Conservation (phyloP, 179 eudicot genomes). For the Camellia oleifera region DNA sequence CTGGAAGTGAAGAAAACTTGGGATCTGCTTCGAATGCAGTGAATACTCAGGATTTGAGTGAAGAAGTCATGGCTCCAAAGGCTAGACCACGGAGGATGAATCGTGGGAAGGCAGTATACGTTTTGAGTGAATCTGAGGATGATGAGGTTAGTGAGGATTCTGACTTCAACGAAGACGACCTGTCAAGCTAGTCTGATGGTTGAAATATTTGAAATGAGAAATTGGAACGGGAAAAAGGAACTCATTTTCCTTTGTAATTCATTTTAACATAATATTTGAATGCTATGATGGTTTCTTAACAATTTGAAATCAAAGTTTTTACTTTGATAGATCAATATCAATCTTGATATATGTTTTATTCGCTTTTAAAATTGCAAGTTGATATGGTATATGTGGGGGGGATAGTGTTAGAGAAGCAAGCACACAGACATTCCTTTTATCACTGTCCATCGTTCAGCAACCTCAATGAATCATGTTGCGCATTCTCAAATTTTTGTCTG, state of each 20-base stretch:
- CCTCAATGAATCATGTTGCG: too few species aligned
- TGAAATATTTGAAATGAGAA: neutral
- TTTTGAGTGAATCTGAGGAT: conserved; percentile 63
- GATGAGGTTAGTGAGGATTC: conserved; percentile 31
- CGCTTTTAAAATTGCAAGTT: too few species aligned
- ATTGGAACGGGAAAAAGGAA: neutral
- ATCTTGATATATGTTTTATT: too few species aligned
- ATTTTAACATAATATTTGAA: neutral
- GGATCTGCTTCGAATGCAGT: conserved; percentile 23
- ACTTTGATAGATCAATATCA: too few species aligned
- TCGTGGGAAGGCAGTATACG: conserved; percentile 38
- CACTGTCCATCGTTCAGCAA: too few species aligned
- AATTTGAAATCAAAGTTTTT: too few species aligned
- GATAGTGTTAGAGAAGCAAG: too few species aligned
- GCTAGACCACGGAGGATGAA: conserved; percentile 60
- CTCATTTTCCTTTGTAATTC: neutral
- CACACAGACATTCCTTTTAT: too few species aligned
- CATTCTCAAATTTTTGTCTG: too few species aligned
- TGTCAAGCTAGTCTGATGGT: neutral
- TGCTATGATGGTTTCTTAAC: too few species aligned
- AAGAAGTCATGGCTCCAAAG: conserved; percentile 32
- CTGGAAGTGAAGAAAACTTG: conserved; percentile 25
- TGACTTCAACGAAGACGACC: conserved; percentile 27
- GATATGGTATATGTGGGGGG: too few species aligned
- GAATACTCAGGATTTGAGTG: conserved; percentile 36